These are phyloP conservation scores for Westerdykella aurantiaca DNA, from an alignment of 2,329 filamentous ascomycete genomes.

Conservation along the genomic window DNA sequence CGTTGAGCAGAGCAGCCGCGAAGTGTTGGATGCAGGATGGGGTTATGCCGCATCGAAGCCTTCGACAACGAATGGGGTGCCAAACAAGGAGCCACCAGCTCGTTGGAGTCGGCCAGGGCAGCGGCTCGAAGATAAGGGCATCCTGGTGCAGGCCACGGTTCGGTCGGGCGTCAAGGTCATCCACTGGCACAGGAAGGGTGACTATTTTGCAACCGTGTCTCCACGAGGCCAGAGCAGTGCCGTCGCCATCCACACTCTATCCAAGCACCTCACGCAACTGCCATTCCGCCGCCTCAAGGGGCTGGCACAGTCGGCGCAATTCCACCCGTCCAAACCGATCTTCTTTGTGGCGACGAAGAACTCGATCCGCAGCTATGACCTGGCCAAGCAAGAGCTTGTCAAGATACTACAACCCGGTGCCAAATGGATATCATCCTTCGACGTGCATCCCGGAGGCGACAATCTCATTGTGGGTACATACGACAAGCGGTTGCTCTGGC, in stretches of 20 bases:
- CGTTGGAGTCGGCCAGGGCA: conserved; percentile 77
- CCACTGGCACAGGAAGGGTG: conserved; percentile 87
- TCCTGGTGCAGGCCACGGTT: conserved; percentile 75
- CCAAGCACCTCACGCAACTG: conserved; percentile 89
- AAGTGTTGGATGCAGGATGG: conserved; percentile 81
- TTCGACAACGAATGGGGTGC: conserved; percentile 46
- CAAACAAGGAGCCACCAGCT: conserved; percentile 68
- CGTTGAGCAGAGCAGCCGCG: conserved; percentile 66
- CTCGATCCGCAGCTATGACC: conserved; percentile 87
- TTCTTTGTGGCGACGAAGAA: conserved; percentile 97
- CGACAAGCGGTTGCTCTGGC: conserved; percentile 90
- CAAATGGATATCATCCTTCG: conserved; percentile 89
- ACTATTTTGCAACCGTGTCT: conserved; percentile 90
- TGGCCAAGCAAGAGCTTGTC: conserved; percentile 83
- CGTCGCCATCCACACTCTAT: conserved; percentile 89
- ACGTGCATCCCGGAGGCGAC: conserved; percentile 87
- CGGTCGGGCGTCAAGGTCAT: conserved; percentile 78
- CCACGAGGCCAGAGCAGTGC: conserved; percentile 71
- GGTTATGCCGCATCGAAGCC: conserved; percentile 73
- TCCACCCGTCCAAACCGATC: conserved; percentile 87
- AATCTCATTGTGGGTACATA: conserved; percentile 94
- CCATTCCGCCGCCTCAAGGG: conserved; percentile 76
- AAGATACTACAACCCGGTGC: conserved; percentile 92
- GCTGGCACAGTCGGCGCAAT: conserved; percentile 82
- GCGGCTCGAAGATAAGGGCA: conserved; percentile 68